phyloP scores from a whole-genome alignment of 2,329 filamentous ascomycete genomes.

The Neocucurbitaria cava region DNA sequence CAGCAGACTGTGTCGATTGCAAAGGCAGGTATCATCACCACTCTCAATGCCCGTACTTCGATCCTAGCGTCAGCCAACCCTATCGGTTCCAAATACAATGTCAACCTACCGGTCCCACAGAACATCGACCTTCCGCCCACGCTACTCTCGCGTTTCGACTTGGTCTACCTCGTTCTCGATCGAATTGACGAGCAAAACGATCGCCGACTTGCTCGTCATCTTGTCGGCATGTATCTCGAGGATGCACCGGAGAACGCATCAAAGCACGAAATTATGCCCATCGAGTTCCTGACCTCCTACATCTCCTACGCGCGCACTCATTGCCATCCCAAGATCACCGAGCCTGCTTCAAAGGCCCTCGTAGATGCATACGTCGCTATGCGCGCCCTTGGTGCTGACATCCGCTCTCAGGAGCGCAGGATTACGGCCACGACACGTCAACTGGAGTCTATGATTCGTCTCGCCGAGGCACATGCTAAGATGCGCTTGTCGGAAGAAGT shows the following conservation, averaged over 20 bases:
- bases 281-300: constrained; percentile 95
- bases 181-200: constrained; percentile 90
- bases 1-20: constrained; percentile 81
- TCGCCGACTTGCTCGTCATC: constrained; percentile 85
- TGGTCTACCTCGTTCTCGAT: constrained; percentile 96
- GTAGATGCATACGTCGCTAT: constrained; percentile 90
- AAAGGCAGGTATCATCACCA: constrained; percentile 82
- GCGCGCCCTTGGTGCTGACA: constrained; percentile 79
- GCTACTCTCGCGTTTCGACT: constrained; percentile 91
- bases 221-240: constrained; percentile 96
- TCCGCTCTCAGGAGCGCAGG: constrained; percentile 85
- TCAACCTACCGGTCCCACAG: constrained; percentile 91
- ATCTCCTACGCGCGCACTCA: constrained; percentile 94
- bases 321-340: constrained; percentile 81
- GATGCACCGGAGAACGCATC: constrained; percentile 88
- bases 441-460: constrained; percentile 97
- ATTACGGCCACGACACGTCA: constrained; percentile 98
- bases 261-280: constrained; percentile 75
- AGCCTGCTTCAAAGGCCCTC: constrained; percentile 81
- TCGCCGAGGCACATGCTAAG: constrained; percentile 94
- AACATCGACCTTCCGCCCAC: constrained; percentile 98
- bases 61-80: constrained; percentile 98
- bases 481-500: constrained; percentile 86
- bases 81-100: constrained; percentile 97
- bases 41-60: constrained; percentile 91